Conservation (phyloP, 2,329 filamentous ascomycete species). For the Xylariaceae sp. region DNA sequence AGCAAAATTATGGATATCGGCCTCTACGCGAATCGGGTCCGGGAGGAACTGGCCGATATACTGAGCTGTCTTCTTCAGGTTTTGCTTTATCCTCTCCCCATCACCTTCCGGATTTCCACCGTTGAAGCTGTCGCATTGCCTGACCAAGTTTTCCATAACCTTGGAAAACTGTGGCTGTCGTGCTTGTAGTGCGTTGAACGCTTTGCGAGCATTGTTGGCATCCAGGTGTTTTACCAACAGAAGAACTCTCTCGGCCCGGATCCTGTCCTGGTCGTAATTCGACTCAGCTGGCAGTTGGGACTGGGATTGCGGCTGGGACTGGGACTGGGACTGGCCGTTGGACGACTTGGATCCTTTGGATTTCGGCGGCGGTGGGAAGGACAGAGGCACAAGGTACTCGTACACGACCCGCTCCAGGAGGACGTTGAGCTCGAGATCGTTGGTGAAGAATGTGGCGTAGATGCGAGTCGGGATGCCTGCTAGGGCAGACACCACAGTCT, state of each 20-base stretch:
- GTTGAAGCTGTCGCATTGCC: conserved; percentile 84
- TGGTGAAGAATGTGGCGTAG: conserved; percentile 83
- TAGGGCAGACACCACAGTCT: conserved; percentile 67
- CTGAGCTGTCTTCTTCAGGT: conserved; percentile 66
- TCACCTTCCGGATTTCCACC: conserved; percentile 75
- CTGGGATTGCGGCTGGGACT: conserved; percentile 53
- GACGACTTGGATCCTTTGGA: conserved; percentile 56
- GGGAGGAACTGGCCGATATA: conserved; percentile 71
- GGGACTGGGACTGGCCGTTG: conserved; percentile 50
- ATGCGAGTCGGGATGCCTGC: conserved; percentile 79
- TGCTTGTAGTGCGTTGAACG: conserved; percentile 80
- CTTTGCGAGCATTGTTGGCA: conserved; percentile 69
- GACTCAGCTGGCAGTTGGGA: conserved; percentile 41
- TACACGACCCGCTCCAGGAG: conserved; percentile 79
- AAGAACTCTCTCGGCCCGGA: conserved; percentile 79
- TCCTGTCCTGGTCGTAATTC: conserved; percentile 62
- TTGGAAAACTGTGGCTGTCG: conserved; percentile 70
- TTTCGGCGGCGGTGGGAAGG: conserved; percentile 68
- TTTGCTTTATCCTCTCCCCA: conserved; percentile 61
- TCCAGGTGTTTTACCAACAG: conserved; percentile 76
- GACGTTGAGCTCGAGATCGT: conserved; percentile 79
- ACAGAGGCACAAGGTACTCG: conserved; percentile 84
- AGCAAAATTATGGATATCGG: conserved; percentile 84
- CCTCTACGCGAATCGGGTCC: conserved; percentile 64
- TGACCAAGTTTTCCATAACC: conserved; percentile 69